Evolutionary conservation across 1,284 basidiomycete genomes (phyloP).

Genomic region (Cryptococcus wingfieldii): DNA sequence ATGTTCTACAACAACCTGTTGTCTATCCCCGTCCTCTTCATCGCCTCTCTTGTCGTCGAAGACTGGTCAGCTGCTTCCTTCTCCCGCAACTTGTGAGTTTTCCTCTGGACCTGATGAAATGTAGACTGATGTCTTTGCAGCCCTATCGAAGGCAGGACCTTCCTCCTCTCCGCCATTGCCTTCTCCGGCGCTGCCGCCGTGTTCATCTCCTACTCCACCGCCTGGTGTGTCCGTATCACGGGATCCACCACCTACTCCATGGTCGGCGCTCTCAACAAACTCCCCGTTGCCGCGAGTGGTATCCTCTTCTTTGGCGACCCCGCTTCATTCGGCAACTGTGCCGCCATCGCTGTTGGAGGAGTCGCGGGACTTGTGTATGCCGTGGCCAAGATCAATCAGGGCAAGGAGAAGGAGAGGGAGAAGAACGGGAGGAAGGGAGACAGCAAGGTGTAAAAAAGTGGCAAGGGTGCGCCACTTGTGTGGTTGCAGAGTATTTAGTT

Average conservation of each 20-base stretch:
- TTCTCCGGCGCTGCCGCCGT: conserved; percentile 97
- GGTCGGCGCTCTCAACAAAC: conserved; percentile 97
- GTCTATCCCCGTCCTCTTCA: conserved; percentile 81
- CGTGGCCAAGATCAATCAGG: conserved; percentile 63
- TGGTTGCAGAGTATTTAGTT: no score
- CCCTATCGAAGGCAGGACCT: conserved; percentile 72
- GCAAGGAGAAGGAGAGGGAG: conserved; percentile 33
- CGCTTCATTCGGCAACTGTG: conserved; percentile 79
- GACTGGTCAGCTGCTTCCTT: conserved; percentile 84
- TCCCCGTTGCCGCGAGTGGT: conserved; percentile 92
- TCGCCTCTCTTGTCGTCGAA: conserved; percentile 82
- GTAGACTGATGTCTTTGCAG: conserved; percentile 50
- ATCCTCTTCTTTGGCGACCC: conserved; percentile 94
- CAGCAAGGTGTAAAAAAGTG: conserved; percentile 17
- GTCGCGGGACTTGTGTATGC: conserved; percentile 86
- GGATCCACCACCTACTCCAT: conserved; percentile 97
- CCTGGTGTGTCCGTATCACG: conserved; percentile 95
- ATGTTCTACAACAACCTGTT: conserved; percentile 99
- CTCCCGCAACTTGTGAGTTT: conserved; percentile 75
- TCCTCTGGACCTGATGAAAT: background rate
- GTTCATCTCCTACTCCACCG: conserved; percentile 96
- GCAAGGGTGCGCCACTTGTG: no score
- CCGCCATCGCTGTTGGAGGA: conserved; percentile 84
- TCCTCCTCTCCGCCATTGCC: conserved; percentile 81
- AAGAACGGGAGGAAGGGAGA: conserved; percentile 12